Conservation (phyloP, 257 asterid species). For the Nemophila menziesii region DNA sequence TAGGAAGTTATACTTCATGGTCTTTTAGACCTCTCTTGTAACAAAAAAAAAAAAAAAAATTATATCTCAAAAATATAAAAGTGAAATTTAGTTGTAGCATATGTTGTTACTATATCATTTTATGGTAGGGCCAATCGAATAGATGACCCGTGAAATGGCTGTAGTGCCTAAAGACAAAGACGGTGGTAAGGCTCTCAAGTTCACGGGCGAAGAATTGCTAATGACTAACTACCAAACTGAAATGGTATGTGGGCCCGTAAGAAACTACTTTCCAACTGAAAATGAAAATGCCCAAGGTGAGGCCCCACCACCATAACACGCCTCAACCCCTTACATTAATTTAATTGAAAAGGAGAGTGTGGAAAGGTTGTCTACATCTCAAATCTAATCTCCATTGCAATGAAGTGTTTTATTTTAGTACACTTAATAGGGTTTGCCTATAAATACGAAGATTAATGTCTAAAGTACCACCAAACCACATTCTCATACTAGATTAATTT, state of each 20-base stretch:
- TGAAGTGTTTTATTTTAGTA: not conserved
- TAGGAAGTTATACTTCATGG: too few species aligned
- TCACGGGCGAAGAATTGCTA: slow-evolving; percentile 38
- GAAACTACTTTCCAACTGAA: slow-evolving; percentile 23
- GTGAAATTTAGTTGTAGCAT: not conserved
- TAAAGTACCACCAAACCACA: not conserved
- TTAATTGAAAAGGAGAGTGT: not conserved
- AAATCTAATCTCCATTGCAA: not conserved
- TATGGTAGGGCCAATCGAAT: slow-evolving; percentile 14
- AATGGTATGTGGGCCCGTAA: slow-evolving; percentile 15
- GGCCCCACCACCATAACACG: not conserved
- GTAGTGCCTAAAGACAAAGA: slow-evolving; percentile 18
- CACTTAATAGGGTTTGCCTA: slow-evolving; percentile 7
- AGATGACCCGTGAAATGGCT: slow-evolving; percentile 47
- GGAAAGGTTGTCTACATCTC: not conserved
- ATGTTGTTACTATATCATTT: not conserved
- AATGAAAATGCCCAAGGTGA: not conserved
- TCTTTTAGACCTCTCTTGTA: too few species aligned
- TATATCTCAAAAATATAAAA: too few species aligned
- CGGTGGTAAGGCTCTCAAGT: slow-evolving; percentile 24
- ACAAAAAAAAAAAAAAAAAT: too few species aligned
- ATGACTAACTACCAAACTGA: slow-evolving; percentile 5
- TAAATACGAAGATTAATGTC: slow-evolving; percentile 14
- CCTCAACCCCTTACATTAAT: slow-evolving; percentile 12
- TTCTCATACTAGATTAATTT: slow-evolving; percentile 1